A percentile compares a stretch with the other conserved stretches of the same genome.
phyloP scores from a whole-genome alignment of 371 early-diverging fungal genomes.

The Mucor indicus region DNA sequence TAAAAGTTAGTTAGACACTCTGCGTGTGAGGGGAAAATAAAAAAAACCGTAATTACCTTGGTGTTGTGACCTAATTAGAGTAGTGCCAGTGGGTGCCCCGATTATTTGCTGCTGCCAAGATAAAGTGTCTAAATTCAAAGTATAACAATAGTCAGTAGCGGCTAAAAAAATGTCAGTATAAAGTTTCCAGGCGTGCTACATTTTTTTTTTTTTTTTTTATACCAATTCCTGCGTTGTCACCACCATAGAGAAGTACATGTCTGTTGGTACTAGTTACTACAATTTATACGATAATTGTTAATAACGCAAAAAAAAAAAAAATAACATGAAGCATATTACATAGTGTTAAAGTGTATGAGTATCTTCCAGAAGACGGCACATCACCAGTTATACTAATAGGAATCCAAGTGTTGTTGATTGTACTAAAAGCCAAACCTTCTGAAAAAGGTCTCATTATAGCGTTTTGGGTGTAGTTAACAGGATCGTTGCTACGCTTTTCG shows the following conservation, averaged over 20 bases:
- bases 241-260: slow-evolving; percentile 4
- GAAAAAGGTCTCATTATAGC: background rate
- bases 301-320: no score
- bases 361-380: background rate
- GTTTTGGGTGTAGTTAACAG: no score
- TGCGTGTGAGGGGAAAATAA: background rate
- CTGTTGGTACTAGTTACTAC: slow-evolving; percentile 1
- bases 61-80: background rate
- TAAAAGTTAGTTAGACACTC: background rate
- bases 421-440: background rate
- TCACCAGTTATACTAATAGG: background rate
- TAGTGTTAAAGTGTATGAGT: background rate
- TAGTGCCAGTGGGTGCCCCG: background rate
- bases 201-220: background rate
- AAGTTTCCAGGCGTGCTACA: background rate
- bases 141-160: background rate
- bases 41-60: background rate
- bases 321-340: no score
- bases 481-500: background rate
- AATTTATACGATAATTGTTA: background rate
- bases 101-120: background rate
- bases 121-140: background rate
- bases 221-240: slow-evolving; percentile 1
- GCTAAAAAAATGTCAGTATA: background rate
- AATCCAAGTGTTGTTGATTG: background rate